Base-by-base conservation (phyloP, 495 filamentous ascomycete species). In the Xylaria telfairii region DNA sequence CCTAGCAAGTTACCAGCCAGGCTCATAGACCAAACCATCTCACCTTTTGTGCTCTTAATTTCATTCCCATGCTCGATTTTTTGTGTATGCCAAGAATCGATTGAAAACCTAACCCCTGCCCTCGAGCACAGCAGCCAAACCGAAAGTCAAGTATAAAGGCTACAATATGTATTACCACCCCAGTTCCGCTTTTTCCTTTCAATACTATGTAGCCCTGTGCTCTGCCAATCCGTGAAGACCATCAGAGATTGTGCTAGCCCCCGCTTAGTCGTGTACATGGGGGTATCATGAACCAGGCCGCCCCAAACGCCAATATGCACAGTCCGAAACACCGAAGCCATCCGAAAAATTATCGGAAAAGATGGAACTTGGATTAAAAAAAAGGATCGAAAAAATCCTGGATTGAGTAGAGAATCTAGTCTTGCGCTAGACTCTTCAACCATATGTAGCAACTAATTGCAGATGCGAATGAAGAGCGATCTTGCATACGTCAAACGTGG, bases 381-480 rank as follows among this genome's bases (percentile, higher is more conserved):
- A 34, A 64, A 68, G 65, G 28, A 72, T 30, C 41, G 67, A 37
- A 15, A 44, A 19, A 47, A 49, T 49, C 8, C 17, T 4, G 9
- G 21, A 42, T 41, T 41, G 59, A 62, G 37, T 59, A 62, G 34
- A 37, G 59, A n/a, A 37, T 54, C 39, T n/a, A n/a, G 63, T 15
- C 24, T 24, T 30, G 65, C n/a, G n/a, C 53, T 34, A 68, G 21
- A 15, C 34, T 47, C 0, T 19, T 24, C 51, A 44, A 32, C 59
- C 19, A 24, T 24, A 39, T 41, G 72, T 65, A 78, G 68, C 76
- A 72, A 68, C 75, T 71, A 26, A 79, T 84, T 24, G 82, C 79
- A 68, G 79, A 73, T 53, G 56, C 73, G 65, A 84, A 83, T 7
- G 81, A 79, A 59, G 83, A 82, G 74, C 78, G 80, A 65, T 81